Conservation (phyloP, 176 grass and related monocot genomes). For the Urochloa ruziziensis region DNA sequence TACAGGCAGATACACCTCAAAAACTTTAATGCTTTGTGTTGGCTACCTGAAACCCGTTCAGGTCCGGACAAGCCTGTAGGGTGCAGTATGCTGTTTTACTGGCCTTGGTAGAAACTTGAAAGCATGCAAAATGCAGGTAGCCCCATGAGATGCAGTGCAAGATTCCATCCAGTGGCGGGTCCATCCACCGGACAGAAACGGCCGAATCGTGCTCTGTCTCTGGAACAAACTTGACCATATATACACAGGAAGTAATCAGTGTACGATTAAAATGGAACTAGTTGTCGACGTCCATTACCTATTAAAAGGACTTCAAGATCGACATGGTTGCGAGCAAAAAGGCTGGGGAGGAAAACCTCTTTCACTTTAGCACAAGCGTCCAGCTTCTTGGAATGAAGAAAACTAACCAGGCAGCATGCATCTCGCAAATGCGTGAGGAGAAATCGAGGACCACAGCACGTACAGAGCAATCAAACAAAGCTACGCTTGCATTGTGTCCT, state of each 20-base stretch:
- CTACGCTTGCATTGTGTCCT: background rate
- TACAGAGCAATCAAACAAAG: background rate
- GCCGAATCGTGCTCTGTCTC: background rate
- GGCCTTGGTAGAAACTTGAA: background rate
- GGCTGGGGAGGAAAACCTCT: background rate
- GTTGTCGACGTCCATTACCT: background rate
- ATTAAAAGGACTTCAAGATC: too few relatives aligned
- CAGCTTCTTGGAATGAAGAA: background rate
- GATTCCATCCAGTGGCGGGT: background rate
- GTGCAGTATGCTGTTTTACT: background rate
- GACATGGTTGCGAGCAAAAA: background rate
- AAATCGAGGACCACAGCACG: background rate
- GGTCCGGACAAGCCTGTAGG: background rate
- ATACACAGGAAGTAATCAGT: background rate
- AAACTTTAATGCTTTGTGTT: background rate
- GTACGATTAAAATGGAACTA: background rate
- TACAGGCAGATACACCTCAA: constrained; percentile 4
- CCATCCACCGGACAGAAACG: background rate
- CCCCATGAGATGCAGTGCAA: background rate
- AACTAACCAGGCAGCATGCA: background rate
- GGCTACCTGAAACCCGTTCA: background rate
- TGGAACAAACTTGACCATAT: background rate
- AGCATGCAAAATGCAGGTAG: background rate
- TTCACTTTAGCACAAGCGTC: background rate
- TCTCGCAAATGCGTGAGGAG: background rate